Conservation (phyloP, 1,139 yeast species). For the Blastobotrys apis region DNA sequence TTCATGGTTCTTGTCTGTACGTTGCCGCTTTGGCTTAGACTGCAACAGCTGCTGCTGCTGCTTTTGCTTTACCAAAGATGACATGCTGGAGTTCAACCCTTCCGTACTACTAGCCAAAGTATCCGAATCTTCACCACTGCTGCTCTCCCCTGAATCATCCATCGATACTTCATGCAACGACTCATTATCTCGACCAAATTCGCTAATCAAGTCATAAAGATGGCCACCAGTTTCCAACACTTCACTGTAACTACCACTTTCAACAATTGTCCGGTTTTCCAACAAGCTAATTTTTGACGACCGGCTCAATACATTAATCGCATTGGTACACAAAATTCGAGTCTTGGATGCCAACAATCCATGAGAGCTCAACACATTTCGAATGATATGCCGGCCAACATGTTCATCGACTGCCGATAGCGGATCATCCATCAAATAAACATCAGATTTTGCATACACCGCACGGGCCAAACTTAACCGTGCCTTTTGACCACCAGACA, state of each 20-base stretch:
- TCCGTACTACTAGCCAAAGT: conserved; percentile 14
- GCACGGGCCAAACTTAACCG: conserved; percentile 91
- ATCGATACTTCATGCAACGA: neutral
- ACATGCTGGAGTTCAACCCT: conserved; percentile 19
- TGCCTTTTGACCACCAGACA: conserved; percentile 97
- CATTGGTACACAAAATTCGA: conserved; percentile 73
- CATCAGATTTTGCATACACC: conserved; percentile 90
- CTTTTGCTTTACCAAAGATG: conserved; percentile 62
- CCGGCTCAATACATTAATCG: conserved; percentile 64
- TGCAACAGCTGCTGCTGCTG: conserved; percentile 17
- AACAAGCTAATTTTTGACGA: conserved; percentile 61
- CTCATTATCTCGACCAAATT: conserved; percentile 36
- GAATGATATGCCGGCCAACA: conserved; percentile 79
- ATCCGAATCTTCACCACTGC: conserved; percentile 12
- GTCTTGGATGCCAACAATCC: conserved; percentile 73
- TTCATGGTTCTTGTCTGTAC: conserved; percentile 42
- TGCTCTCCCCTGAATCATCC: neutral
- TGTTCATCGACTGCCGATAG: conserved; percentile 94
- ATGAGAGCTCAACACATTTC: conserved; percentile 49
- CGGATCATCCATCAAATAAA: conserved; percentile 84
- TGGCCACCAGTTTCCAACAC: conserved; percentile 27
- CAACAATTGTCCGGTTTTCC: conserved; percentile 53
- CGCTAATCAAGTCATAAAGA: conserved; percentile 31
- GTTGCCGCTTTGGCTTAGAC: conserved; percentile 19
- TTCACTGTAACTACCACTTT: conserved; percentile 28